Percentiles rank a stretch among this genome's conserved stretches.
phyloP scores from a whole-genome alignment of 164 flowering plant genomes.

The Liriodendron chinense region DNA sequence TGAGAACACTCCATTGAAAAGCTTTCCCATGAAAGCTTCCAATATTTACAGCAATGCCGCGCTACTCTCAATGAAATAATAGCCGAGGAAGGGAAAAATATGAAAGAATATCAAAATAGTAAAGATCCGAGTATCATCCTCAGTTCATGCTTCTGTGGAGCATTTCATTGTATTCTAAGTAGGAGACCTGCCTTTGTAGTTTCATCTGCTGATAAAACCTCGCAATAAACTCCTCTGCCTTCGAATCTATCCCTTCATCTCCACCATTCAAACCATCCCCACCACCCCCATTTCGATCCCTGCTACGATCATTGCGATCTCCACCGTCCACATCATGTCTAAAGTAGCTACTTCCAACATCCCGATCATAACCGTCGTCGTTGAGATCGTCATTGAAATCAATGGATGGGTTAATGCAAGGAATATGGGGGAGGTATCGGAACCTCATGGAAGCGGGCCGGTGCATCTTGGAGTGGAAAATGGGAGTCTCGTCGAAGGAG shows the following conservation, averaged over 20 bases:
- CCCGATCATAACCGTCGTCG: neutral
- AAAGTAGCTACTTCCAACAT: too few relatives aligned
- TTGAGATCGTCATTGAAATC: conserved; percentile 37
- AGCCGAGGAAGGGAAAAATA: neutral
- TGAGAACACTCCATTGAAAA: neutral
- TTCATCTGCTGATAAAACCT: conserved; percentile 63
- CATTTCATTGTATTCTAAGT: conserved; percentile 40
- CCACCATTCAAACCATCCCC: conserved; percentile 10
- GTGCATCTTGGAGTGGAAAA: conserved; percentile 55
- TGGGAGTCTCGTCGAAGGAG: conserved; percentile 80
- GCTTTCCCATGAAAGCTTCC: neutral
- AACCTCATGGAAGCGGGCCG: conserved; percentile 57
- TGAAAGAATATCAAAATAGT: too few relatives aligned
- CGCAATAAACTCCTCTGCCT: conserved; percentile 71
- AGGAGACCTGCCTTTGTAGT: conserved; percentile 65
- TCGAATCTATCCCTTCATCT: conserved; percentile 54
- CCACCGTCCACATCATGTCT: too few relatives aligned
- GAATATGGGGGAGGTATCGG: conserved; percentile 43
- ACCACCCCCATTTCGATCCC: neutral
- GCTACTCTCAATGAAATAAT: neutral
- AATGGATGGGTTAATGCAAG: conserved; percentile 53
- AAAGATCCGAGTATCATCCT: too few relatives aligned
- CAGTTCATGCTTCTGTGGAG: conserved; percentile 14
- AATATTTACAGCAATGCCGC: neutral
- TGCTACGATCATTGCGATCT: too few relatives aligned